These are phyloP conservation scores for Raffaelea deltoideospora DNA, from an alignment of 2,329 filamentous ascomycete species.

Conservation along the genomic window DNA sequence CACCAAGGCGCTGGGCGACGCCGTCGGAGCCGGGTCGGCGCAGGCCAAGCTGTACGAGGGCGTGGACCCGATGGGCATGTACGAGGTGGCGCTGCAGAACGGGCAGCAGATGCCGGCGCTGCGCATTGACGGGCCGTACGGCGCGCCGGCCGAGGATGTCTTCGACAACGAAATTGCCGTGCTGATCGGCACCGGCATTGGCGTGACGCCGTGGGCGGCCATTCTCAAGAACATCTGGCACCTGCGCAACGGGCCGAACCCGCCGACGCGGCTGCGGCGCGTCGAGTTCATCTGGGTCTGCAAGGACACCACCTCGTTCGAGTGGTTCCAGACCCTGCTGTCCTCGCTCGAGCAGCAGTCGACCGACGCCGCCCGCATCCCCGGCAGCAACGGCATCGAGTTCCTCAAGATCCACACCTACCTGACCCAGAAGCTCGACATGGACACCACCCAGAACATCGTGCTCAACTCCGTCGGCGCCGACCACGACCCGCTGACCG, in stretches of 20 bases:
- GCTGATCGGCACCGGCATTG: slow-evolving; percentile 73
- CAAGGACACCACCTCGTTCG: slow-evolving; percentile 87
- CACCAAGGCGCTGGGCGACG: slow-evolving; percentile 82
- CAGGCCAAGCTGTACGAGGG: slow-evolving; percentile 83
- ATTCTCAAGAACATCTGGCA: slow-evolving; percentile 99
- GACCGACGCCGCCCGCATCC: slow-evolving; percentile 48
- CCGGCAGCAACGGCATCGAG: slow-evolving; percentile 54
- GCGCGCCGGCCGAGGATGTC: slow-evolving; percentile 92
- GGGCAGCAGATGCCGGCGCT: slow-evolving; percentile 83
- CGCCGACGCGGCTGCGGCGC: slow-evolving; percentile 73
- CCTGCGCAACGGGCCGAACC: slow-evolving; percentile 76
- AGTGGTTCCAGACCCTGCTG: slow-evolving; percentile 95
- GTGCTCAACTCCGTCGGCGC: slow-evolving; percentile 89
- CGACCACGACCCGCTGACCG: slow-evolving; percentile 78
- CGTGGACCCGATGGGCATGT: slow-evolving; percentile 89
- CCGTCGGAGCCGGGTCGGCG: slow-evolving; percentile 76
- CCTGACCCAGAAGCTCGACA: slow-evolving; percentile 82
- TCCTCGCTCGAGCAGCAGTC: slow-evolving; percentile 83
- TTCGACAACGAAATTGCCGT: slow-evolving; percentile 86
- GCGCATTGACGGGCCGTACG: slow-evolving; percentile 89
- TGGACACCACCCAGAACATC: slow-evolving; percentile 90
- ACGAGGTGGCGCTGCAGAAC: slow-evolving; percentile 88
- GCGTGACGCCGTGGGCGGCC: slow-evolving; percentile 73
- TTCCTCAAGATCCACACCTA: slow-evolving; percentile 98
- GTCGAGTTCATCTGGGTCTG: slow-evolving; percentile 99